Base-by-base conservation (phyloP, 2,329 filamentous ascomycete genomes). In the Ceratocystis eucalypticola region DNA sequence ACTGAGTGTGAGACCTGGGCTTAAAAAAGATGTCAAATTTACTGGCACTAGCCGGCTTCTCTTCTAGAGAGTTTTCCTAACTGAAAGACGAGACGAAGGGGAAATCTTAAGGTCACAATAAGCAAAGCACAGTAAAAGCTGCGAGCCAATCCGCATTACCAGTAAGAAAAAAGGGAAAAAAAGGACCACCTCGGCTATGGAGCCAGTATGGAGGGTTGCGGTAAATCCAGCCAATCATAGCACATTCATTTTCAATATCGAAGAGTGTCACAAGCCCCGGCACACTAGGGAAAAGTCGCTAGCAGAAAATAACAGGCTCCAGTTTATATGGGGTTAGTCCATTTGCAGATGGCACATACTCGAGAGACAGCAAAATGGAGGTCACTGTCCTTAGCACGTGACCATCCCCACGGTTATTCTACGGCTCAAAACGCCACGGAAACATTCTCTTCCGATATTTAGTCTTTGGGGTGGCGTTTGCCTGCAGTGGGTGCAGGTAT, bases 171-270 rank as follows among this genome's bases (percentile, higher is more conserved):
- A 63, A 33, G 45, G 46, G 48, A 53, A 53, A 53, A 59, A 57
- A 57, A 59, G 55, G 25, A 65, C 64, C 67, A 68, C 67, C 67
- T 68, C 67, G 67, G 67, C 64, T 68, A 68, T 64, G 55, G 55
- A 59, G 55, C 37, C 55, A 59, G 55, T 20, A 55, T 55, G 61
- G 62, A 53, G 45, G 48, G 48, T 25, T 64, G 44, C 30, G 61
- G 50, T 37, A 30, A 20, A 25, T 50, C 28, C 33, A 46, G 45
- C 67, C 67, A 68, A 68, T 68, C 64, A 68, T 17, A 45, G 53
- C 17, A 8, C 65, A 20, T 62, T 63, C 44, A 68, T 68, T 68
- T 66, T 68, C 67, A 68, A 68, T 68, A 59, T 59, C 61, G 50
- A 37, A 37, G 37, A 59, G 48, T 20, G n/a, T 59, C 22, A 50